Conservation (phyloP, 257 asterid genomes). For the Penstemon eatonii region DNA sequence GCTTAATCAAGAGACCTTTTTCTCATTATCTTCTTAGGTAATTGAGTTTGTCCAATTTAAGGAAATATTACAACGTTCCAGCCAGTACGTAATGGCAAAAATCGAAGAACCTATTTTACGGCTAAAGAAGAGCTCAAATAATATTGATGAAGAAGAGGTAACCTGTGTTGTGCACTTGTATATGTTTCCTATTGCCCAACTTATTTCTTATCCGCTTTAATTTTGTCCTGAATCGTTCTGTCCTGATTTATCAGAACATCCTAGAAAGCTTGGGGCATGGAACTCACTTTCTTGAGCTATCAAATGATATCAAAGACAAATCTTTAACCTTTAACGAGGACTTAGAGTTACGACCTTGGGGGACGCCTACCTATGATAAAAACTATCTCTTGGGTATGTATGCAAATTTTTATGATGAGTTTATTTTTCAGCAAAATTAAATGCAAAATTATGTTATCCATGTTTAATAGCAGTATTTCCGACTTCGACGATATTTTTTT, state of each 20-base stretch:
- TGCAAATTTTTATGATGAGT: constrained; percentile 2
- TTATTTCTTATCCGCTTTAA: constrained; percentile 10
- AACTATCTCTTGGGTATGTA: constrained; percentile 87
- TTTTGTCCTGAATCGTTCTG: constrained; percentile 13
- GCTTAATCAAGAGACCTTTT: constrained; percentile 12
- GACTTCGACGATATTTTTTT: not conserved
- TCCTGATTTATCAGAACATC: constrained; percentile 46
- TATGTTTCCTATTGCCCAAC: constrained; percentile 11
- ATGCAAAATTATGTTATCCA: constrained; percentile 9
- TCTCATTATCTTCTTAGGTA: constrained; percentile 48
- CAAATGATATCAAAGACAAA: constrained; percentile 69
- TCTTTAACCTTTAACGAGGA: constrained; percentile 85
- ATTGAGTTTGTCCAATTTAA: constrained; percentile 93
- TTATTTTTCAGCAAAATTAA: constrained; percentile 4
- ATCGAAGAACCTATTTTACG: constrained; percentile 81
- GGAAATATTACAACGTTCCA: constrained; percentile 77
- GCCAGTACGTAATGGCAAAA: constrained; percentile 79
- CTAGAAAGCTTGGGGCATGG: constrained; percentile 69
- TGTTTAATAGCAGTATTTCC: constrained; percentile 12
- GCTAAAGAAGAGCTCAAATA: constrained; percentile 75
- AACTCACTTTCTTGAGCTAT: constrained; percentile 65
- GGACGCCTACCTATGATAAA: constrained; percentile 88
- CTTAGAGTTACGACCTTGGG: constrained; percentile 88
- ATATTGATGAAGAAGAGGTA: constrained; percentile 80
- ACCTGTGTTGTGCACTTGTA: constrained; percentile 20